phyloP scores from a whole-genome alignment of 2,329 filamentous ascomycete species.

The Remersonia thermophila region DNA sequence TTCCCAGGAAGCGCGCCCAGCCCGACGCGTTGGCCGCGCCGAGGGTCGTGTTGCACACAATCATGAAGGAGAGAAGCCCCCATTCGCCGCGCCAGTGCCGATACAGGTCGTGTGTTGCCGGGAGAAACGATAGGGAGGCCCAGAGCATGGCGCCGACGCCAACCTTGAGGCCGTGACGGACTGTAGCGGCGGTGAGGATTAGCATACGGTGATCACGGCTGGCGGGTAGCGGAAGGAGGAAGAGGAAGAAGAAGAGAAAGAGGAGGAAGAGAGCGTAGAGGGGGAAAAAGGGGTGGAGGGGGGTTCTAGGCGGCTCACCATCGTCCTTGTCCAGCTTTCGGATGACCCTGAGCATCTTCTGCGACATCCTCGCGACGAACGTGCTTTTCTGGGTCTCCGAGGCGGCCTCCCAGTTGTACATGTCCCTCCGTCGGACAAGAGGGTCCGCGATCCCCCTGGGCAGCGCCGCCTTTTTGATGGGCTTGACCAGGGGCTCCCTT shows the following conservation, averaged over 20 bases:
- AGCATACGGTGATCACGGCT: neutral
- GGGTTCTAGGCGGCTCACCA: constrained; percentile 26
- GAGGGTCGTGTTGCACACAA: constrained; percentile 95
- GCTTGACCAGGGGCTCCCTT: constrained; percentile 30
- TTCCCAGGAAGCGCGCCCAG: constrained; percentile 74
- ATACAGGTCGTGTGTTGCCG: constrained; percentile 66
- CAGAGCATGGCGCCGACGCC: constrained; percentile 81
- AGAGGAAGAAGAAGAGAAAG: neutral
- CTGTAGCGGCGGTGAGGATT: constrained; percentile 20
- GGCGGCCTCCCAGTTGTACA: constrained; percentile 44
- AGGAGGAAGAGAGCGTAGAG: neutral
- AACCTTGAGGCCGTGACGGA: constrained; percentile 80
- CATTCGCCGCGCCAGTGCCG: constrained; percentile 88
- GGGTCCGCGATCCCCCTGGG: constrained; percentile 44
- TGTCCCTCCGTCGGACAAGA: constrained; percentile 40
- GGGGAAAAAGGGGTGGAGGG: too few species aligned
- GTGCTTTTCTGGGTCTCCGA: constrained; percentile 29
- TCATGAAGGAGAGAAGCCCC: constrained; percentile 94
- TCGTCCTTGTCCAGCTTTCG: constrained; percentile 43
- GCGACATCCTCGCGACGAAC: constrained; percentile 32
- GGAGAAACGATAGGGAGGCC: constrained; percentile 78
- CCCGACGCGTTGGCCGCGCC: constrained; percentile 92
- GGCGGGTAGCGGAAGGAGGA: too few species aligned
- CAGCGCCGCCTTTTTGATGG: constrained; percentile 40
- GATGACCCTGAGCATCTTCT: constrained; percentile 32